Evolutionary conservation across 2,329 filamentous ascomycete genomes (phyloP).

Genomic region (Pseudocercospora cruenta): DNA sequence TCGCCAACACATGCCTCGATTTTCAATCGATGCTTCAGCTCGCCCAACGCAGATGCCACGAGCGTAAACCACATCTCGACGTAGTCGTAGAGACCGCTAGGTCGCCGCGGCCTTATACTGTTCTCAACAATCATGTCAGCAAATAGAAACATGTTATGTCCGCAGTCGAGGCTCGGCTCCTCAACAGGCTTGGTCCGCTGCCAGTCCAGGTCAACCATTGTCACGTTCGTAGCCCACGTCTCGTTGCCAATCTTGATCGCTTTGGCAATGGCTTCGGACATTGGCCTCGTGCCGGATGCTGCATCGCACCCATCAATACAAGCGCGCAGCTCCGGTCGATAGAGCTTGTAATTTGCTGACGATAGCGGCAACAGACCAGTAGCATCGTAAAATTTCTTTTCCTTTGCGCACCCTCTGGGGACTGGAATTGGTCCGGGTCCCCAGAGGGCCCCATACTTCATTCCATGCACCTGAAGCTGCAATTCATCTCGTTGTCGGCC

Average conservation of each 20-base stretch:
- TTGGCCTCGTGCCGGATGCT: conserved; percentile 1
- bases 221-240: conserved; percentile 17
- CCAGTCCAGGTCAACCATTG: conserved; percentile 20
- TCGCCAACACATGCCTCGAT: conserved; percentile 17
- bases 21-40: background rate
- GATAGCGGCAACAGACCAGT: conserved; percentile 9
- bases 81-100: background rate
- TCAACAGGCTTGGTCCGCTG: background rate
- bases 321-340: background rate
- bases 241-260: conserved; percentile 5
- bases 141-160: conserved; percentile 10
- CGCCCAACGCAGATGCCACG: background rate
- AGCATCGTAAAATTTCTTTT: conserved; percentile 14
- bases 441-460: too few relatives aligned
- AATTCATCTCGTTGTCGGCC: background rate
- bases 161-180: background rate
- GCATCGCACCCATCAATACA: conserved; percentile 6
- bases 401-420: conserved; percentile 14
- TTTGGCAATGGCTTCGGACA: background rate
- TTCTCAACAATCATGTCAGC: background rate
- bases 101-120: background rate
- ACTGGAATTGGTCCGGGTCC: too few relatives aligned
- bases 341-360: too few relatives aligned
- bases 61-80: background rate
- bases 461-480: background rate